Percentiles rank a stretch among this genome's conserved stretches.
These are phyloP conservation scores for Parascedosporium putredinis DNA, from an alignment of 2,329 filamentous ascomycete genomes.

Conservation along the genomic window DNA sequence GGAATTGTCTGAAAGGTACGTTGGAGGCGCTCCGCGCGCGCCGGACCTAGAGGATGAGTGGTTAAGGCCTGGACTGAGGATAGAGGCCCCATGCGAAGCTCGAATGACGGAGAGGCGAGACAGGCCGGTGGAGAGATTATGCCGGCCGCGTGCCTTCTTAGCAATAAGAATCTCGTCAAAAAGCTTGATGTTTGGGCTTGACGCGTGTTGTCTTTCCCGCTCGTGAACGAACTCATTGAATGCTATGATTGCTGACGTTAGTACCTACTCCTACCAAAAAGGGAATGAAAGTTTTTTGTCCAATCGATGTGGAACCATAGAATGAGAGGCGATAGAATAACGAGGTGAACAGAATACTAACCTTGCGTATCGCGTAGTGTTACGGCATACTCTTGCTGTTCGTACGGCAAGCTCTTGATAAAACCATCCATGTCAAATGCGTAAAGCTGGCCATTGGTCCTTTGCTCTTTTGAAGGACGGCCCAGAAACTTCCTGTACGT, in stretches of 20 bases:
- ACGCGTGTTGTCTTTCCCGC: constrained; percentile 54
- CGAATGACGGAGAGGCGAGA: constrained; percentile 51
- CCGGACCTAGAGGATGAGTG: constrained; percentile 23
- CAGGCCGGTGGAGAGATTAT: constrained; percentile 50
- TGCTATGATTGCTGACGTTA: too few species aligned
- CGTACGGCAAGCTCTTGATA: constrained; percentile 52
- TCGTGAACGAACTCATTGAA: constrained; percentile 84
- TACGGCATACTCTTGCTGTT: constrained; percentile 52
- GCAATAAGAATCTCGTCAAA: constrained; percentile 80
- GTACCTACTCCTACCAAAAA: too few species aligned
- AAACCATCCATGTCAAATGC: constrained; percentile 58
- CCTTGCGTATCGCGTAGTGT: constrained; percentile 60
- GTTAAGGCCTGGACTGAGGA: constrained; percentile 3
- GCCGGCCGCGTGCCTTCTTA: constrained; percentile 58
- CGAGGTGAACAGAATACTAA: constrained; percentile 23
- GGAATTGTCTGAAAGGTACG: constrained; percentile 60
- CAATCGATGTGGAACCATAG: background rate
- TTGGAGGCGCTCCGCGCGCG: constrained; percentile 21
- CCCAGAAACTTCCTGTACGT: constrained; percentile 55
- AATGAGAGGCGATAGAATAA: background rate
- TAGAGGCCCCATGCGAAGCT: constrained; percentile 37
- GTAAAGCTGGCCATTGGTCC: constrained; percentile 47
- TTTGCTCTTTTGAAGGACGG: constrained; percentile 50
- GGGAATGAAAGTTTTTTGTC: constrained; percentile 10
- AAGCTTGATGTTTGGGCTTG: constrained; percentile 58